These are phyloP conservation scores for Fusarium sp. DNA, from an alignment of 2,329 filamentous ascomycete species.

Conservation along the genomic window DNA sequence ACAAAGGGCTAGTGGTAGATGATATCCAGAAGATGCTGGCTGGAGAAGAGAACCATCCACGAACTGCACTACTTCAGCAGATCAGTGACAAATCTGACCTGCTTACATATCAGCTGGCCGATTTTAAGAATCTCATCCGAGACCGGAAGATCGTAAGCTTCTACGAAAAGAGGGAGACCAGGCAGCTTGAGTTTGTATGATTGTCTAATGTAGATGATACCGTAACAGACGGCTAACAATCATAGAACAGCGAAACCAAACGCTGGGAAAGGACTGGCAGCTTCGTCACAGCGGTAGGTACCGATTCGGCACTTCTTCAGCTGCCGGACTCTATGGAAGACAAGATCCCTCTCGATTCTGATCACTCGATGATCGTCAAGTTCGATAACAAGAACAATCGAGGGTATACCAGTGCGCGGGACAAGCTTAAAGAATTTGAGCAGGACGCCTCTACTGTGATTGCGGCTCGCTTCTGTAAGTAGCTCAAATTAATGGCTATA, in stretches of 20 bases:
- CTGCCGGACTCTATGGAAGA: conserved; percentile 1
- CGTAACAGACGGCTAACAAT: neutral
- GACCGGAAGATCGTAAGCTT: conserved; percentile 6
- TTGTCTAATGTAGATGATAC: neutral
- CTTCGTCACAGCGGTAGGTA: neutral
- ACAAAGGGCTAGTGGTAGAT: neutral
- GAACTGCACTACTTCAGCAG: neutral
- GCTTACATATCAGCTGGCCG: neutral
- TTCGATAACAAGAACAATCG: neutral
- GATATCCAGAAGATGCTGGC: conserved; percentile 1
- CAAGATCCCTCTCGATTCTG: neutral
- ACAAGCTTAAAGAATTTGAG: neutral
- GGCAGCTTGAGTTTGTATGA: neutral
- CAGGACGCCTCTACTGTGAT: neutral
- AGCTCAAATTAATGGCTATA: neutral
- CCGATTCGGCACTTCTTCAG: neutral
- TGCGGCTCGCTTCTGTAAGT: neutral
- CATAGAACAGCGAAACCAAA: neutral
- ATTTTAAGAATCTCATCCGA: conserved; percentile 8
- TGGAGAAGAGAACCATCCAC: neutral
- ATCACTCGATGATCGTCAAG: neutral
- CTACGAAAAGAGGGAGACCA: neutral
- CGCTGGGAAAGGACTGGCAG: neutral
- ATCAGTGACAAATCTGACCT: neutral
- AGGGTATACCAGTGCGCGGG: neutral